Base-by-base conservation (phyloP, 169 alveolate genomes). In the Hepatocystis sp. region DNA sequence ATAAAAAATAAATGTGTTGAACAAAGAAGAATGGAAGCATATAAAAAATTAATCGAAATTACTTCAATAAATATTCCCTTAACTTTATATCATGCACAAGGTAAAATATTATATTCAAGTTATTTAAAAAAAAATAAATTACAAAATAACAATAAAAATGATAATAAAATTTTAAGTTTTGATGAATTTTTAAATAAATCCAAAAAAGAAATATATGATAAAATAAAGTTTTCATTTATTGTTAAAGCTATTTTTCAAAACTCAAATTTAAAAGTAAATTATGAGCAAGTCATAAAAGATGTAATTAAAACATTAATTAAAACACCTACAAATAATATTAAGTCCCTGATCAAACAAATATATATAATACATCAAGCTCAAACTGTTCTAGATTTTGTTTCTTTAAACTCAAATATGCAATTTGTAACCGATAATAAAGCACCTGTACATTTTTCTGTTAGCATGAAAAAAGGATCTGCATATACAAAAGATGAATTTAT, bases 21-120 rank as follows among this genome's bases (percentile, higher is more conserved):
- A 30, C 78, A 76, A 63, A 76, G 76, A 63, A 76, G 88, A 76
- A 76, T 76, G 88, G 88, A 60, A 56, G 66, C 88, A 28, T 76
- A 76, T 58, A 76, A 76, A 58, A 76, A 76, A 60, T 76, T 76
- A 58, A 76, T 76, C 78, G 88, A 76, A 56, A 76, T 76, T 4
- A 58, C 88, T 13, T 58, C 88, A 1, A 11, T 76, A 76, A 76
- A 76, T 58, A 42, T 76, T 3, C 88, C 88, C 25, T 25, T 51
- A 60, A 76, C 88, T 10, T 76, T 76, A 52, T 76, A 58, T 58
- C 88, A 39, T 36, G 88, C 88, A 63, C 88, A 76, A 28, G 88
- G 88, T 2, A 76, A 76, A 76, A 58, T 27, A n/a, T 30, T 76
- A 30, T 76, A 76, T 40, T 21, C 15, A 15, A 76, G 27, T 44